These are phyloP conservation scores for Ceriops decandra DNA, from an alignment of 345 rosid genomes.

Conservation along the genomic window DNA sequence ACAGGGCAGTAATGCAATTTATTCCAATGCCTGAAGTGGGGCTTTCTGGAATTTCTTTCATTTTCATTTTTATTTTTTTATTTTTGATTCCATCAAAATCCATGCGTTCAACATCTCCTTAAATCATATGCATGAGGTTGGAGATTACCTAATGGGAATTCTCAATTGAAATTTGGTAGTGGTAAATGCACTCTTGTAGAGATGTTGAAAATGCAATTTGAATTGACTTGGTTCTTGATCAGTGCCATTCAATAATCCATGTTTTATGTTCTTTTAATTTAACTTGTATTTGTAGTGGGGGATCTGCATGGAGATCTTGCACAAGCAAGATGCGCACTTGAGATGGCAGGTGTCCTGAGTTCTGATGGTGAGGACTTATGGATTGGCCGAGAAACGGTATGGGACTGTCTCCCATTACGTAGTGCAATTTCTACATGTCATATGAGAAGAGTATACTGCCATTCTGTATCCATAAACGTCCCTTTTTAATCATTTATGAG, in stretches of 20 bases:
- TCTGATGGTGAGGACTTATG: constrained; percentile 66
- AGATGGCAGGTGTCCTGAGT: constrained; percentile 79
- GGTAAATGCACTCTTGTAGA: neutral
- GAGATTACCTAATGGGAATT: no score
- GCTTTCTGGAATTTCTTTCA: no score
- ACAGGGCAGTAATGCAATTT: no score
- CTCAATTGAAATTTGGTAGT: neutral
- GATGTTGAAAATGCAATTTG: neutral
- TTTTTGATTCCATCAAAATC: no score
- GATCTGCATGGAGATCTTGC: constrained; percentile 88
- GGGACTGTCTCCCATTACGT: neutral
- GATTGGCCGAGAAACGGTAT: constrained; percentile 77
- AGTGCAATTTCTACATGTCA: neutral
- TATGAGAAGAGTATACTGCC: neutral
- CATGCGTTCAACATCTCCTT: no score
- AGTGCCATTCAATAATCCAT: neutral
- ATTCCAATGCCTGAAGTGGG: no score
- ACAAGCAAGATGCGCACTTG: constrained; percentile 72
- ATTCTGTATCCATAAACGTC: neutral
- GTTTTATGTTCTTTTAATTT: neutral
- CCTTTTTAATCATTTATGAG: neutral
- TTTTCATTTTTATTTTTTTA: no score
- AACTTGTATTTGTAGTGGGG: constrained; percentile 48
- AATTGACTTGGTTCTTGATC: neutral
- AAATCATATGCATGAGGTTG: no score